Conservation (phyloP, 192 early-diverging fungal genomes). For the Coemansia sp. region DNA sequence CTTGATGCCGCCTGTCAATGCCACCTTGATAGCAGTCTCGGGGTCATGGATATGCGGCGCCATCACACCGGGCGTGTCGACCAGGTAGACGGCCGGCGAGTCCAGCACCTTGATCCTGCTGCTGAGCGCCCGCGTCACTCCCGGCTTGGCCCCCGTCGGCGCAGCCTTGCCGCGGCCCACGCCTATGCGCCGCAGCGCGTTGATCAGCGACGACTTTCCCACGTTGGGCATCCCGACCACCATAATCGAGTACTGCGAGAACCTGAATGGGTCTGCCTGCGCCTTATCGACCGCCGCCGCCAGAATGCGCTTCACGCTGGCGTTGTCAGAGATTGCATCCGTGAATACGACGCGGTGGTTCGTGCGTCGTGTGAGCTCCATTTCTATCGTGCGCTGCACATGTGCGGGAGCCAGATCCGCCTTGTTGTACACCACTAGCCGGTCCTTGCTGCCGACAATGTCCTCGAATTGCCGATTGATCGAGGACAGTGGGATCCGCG, state of each 20-base stretch:
- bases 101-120: constrained; percentile 80
- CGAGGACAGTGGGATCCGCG: constrained; percentile 88
- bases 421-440: constrained; percentile 93
- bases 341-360: constrained; percentile 40
- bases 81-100: constrained; percentile 87
- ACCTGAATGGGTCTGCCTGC: constrained; percentile 41
- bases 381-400: constrained; percentile 33
- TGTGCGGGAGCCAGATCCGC: constrained; percentile 75
- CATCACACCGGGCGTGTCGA: constrained; percentile 94
- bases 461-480: constrained; percentile 82
- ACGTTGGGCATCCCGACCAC: constrained; percentile 97
- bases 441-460: constrained; percentile 62
- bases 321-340: constrained; percentile 6
- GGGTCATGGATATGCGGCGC: constrained; percentile 84
- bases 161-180: constrained; percentile 78
- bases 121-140: constrained; percentile 78
- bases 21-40: constrained; percentile 81
- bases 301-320: constrained; percentile 68
- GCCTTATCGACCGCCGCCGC: constrained; percentile 61
- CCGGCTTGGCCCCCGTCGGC: constrained; percentile 80
- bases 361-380: constrained; percentile 34
- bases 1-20: constrained; percentile 83
- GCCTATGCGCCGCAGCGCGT: constrained; percentile 78
- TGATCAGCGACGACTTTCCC: constrained; percentile 92
- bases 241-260: constrained; percentile 60